Percentiles rank a stretch among this genome's conserved stretches.
These are phyloP conservation scores for Fusarium mexicanum DNA, from an alignment of 2,329 filamentous ascomycete genomes.

Conservation along the genomic window DNA sequence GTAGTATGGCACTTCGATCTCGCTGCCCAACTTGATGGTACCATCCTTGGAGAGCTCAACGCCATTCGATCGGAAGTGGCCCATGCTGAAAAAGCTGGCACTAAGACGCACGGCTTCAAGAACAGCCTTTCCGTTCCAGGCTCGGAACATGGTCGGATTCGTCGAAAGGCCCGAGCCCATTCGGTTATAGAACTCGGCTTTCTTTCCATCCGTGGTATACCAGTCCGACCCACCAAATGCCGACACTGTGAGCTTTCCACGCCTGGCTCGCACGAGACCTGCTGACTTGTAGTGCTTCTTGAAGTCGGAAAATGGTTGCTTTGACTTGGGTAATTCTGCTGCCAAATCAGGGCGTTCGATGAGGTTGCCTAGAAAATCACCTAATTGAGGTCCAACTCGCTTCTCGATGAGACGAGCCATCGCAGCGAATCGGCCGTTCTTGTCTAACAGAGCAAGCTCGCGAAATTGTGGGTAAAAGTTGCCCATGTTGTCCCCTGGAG, in stretches of 20 bases:
- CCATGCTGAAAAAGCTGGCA: constrained; percentile 28
- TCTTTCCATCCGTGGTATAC: constrained; percentile 22
- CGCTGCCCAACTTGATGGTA: not conserved
- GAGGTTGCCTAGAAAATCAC: constrained; percentile 1
- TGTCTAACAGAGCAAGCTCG: not conserved
- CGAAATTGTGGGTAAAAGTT: constrained; percentile 21
- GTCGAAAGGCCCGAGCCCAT: constrained; percentile 27
- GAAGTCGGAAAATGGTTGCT: constrained; percentile 8
- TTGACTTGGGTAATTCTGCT: not conserved
- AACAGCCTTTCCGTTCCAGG: constrained; percentile 26
- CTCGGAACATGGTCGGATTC: constrained; percentile 30
- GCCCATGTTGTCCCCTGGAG: not conserved
- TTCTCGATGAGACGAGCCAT: constrained; percentile 15
- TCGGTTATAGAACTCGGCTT: constrained; percentile 22
- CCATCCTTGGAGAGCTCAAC: not conserved
- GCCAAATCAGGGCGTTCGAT: constrained; percentile 8
- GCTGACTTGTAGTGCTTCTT: constrained; percentile 2
- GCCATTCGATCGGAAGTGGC: constrained; percentile 26
- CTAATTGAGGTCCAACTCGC: constrained; percentile 1
- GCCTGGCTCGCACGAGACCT: constrained; percentile 5
- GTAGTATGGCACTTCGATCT: constrained; percentile 18
- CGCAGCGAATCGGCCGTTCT: constrained; percentile 2
- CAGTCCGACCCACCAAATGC: constrained; percentile 28
- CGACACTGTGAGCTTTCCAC: constrained; percentile 18
- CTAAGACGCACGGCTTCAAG: constrained; percentile 18